Conservation (phyloP, 176 grass and related monocot species). For the Puya raimondii region DNA sequence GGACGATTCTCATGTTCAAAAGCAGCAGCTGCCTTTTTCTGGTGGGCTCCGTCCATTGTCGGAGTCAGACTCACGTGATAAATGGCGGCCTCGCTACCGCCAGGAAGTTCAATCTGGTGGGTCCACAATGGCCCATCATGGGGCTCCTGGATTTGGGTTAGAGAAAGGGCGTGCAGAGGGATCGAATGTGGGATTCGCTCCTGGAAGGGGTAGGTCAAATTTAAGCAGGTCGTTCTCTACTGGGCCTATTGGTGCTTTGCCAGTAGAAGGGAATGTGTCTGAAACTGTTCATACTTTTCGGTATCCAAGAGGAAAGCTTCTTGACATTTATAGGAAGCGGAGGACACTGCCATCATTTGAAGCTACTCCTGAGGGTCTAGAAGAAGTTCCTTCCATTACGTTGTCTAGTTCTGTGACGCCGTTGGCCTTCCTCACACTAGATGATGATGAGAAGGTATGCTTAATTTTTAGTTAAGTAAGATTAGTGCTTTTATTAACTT, state of each 20-base stretch:
- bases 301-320: constrained; percentile 92
- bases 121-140: constrained; percentile 43
- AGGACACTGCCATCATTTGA: constrained; percentile 31
- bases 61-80: constrained; percentile 94
- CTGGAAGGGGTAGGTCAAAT: constrained; percentile 79
- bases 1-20: constrained; percentile 61
- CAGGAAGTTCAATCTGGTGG: constrained; percentile 54
- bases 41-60: constrained; percentile 35
- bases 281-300: constrained; percentile 31
- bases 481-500: not conserved
- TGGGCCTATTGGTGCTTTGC: constrained; percentile 62
- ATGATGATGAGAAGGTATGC: constrained; percentile 64
- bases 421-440: constrained; percentile 68
- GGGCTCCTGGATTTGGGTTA: constrained; percentile 89
- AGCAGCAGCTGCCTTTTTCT: constrained; percentile 53
- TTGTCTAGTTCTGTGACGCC: constrained; percentile 52
- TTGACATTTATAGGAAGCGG: constrained; percentile 91
- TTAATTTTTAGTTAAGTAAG: not conserved
- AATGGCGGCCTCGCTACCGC: constrained; percentile 96
- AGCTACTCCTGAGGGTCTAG: constrained; percentile 28
- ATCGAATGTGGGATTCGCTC: constrained; percentile 65
- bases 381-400: constrained; percentile 66
- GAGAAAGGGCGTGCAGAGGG: constrained; percentile 66
- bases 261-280: constrained; percentile 23
- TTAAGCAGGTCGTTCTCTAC: constrained; percentile 37